Evolutionary conservation across 2,329 filamentous ascomycete genomes (phyloP).

Genomic region (Fusarium caatingaense): DNA sequence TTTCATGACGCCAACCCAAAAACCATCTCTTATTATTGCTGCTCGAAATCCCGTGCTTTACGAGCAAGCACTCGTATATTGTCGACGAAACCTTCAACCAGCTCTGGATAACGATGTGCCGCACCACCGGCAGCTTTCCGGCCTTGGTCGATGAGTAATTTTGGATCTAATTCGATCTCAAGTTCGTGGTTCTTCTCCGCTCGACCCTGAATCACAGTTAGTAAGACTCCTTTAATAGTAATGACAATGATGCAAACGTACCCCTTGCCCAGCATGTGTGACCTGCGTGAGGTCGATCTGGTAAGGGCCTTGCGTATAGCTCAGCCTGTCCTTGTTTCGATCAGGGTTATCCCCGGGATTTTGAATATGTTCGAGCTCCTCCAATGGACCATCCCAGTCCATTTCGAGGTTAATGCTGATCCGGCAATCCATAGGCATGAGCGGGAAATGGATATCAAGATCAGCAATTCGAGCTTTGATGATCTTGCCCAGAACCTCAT

Average conservation of each 20-base stretch:
- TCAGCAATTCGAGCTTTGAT: slow-evolving; percentile 91
- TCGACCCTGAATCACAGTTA: slow-evolving; percentile 51
- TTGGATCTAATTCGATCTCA: slow-evolving; percentile 79
- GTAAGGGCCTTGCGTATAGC: slow-evolving; percentile 88
- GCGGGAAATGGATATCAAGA: slow-evolving; percentile 86
- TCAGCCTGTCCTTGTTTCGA: slow-evolving; percentile 89
- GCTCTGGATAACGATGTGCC: slow-evolving; percentile 70
- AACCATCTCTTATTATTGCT: background rate
- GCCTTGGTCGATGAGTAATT: slow-evolving; percentile 74
- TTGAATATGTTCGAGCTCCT: slow-evolving; percentile 61
- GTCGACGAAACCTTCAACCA: slow-evolving; percentile 80
- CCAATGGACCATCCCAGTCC: slow-evolving; percentile 77
- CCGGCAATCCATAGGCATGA: slow-evolving; percentile 84
- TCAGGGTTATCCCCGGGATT: slow-evolving; percentile 62
- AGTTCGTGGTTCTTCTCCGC: slow-evolving; percentile 79
- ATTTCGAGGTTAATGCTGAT: slow-evolving; percentile 97
- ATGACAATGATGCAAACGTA: slow-evolving; percentile 44
- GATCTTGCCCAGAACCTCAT: slow-evolving; percentile 80
- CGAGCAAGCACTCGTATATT: slow-evolving; percentile 73
- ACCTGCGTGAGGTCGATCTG: slow-evolving; percentile 96
- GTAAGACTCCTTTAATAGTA: background rate
- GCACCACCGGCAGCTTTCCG: slow-evolving; percentile 62
- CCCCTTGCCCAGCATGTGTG: slow-evolving; percentile 60
- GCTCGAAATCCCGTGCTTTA: slow-evolving; percentile 52
- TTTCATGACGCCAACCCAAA: background rate